Evolutionary conservation across 768 basidiomycete genomes (phyloP), one percentile per base, ranked within the genome.

Genomic region (Chlorophyllum brunneum): DNA sequence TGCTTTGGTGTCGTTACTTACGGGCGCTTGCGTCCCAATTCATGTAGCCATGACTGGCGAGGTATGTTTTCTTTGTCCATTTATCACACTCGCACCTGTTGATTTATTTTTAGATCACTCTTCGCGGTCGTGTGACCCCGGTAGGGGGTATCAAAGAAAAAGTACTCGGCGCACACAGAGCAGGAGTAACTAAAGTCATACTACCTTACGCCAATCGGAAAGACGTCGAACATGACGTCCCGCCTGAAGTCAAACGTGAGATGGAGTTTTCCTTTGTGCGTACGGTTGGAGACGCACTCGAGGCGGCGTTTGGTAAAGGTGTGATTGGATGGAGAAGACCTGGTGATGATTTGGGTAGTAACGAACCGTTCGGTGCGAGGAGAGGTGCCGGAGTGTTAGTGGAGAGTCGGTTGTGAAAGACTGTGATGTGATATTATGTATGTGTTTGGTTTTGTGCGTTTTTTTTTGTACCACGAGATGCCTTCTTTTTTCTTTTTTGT

Each of bases 121-220:
- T 93, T 1, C 80, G 91, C 2, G 89, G 91, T 13, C 81, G 81
- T 6, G 85, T 92, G 30, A 88, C 85, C 0, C 82, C 92, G 4
- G 88, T 95, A 1, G 92, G 92, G 3, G 92, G 92, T 0, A 89
- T 95, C 67, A 92, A 93, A 63, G 93, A 94, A 74, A 92, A 92
- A 64, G 82, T 95, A 1, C 78, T 95, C 15, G 92, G 92, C 15
- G 93, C 93, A 0, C 92, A 95, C 65, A 83, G 93, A 5, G 91
- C 91, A 1, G 82, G 86, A 30, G 81, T 94, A 38, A 85, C 76
- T 42, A 93, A 85, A 63, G 81, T 95, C 30, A 85, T 97, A 49
- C 72, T 97, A 5, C 93, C 94, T 0, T 83, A 78, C 72, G 82
- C 83, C 24, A 97, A 95, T 61, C 75, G 83, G 49, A 92, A 92